Percentiles rank a stretch among this genome's conserved stretches.
These are phyloP conservation scores for Lentinula guzmanii DNA, from an alignment of 768 basidiomycete genomes.

Conservation along the genomic window DNA sequence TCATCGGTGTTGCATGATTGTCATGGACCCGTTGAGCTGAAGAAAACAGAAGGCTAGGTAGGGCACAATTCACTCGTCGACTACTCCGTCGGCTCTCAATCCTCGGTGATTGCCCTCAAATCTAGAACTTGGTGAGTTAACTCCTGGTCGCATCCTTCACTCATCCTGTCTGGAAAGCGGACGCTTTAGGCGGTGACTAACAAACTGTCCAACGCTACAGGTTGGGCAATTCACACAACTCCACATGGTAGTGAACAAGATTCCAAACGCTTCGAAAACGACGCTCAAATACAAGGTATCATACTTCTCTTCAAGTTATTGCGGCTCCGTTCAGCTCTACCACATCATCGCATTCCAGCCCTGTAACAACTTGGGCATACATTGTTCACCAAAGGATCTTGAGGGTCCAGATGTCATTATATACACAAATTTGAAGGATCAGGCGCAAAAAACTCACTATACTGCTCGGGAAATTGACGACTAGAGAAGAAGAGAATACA, in stretches of 20 bases:
- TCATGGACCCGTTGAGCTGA: neutral
- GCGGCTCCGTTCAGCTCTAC: neutral
- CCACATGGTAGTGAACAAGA: neutral
- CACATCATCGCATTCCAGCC: neutral
- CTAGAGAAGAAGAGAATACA: slow-evolving; percentile 24
- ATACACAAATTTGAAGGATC: slow-evolving; percentile 7
- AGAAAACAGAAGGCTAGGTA: neutral
- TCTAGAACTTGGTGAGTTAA: neutral
- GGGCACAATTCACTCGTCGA: neutral
- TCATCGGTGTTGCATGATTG: neutral
- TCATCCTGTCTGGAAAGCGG: neutral
- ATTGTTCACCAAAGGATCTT: slow-evolving; percentile 29
- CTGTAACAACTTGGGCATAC: slow-evolving; percentile 24
- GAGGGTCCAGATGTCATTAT: slow-evolving; percentile 2
- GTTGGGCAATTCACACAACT: neutral
- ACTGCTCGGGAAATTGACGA: slow-evolving; percentile 66
- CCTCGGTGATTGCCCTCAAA: neutral
- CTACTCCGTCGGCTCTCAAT: neutral
- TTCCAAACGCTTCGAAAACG: neutral
- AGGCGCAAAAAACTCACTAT: slow-evolving; percentile 39
- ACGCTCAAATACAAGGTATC: neutral
- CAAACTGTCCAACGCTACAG: neutral
- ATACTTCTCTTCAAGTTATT: neutral
- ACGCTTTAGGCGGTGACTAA: neutral
- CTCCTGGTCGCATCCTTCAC: neutral